Percentiles rank a stretch among this genome's conserved stretches.
These are phyloP conservation scores for Penicillium decumbens DNA, from an alignment of 2,329 filamentous ascomycete genomes.

Conservation along the genomic window DNA sequence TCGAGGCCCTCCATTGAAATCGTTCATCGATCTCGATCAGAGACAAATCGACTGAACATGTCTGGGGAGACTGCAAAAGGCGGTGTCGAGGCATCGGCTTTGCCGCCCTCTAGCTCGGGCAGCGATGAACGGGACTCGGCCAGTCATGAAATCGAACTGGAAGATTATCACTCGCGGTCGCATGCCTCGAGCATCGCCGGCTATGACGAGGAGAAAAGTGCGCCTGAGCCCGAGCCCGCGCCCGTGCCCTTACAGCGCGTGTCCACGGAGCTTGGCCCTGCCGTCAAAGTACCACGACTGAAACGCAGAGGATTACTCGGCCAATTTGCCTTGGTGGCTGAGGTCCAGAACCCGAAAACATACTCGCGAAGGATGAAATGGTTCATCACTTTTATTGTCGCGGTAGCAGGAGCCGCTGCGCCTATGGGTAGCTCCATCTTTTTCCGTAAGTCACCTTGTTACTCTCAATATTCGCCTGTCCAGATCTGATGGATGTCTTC, in stretches of 20 bases:
- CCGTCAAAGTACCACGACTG: slow-evolving; percentile 48
- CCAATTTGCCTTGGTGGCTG: slow-evolving; percentile 66
- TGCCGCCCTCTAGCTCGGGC: background rate
- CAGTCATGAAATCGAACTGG: slow-evolving; percentile 3
- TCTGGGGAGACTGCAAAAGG: background rate
- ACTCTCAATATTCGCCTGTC: background rate
- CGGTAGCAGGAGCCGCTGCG: slow-evolving; percentile 69
- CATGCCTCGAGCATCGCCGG: slow-evolving; percentile 13
- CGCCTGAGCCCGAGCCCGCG: slow-evolving; percentile 6
- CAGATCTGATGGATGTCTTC: background rate
- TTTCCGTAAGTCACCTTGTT: slow-evolving; percentile 57
- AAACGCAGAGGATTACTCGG: slow-evolving; percentile 69
- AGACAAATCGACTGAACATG: slow-evolving; percentile 3
- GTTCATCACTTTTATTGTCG: slow-evolving; percentile 73
- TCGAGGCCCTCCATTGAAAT: background rate
- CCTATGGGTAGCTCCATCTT: slow-evolving; percentile 83
- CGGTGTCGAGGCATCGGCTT: background rate
- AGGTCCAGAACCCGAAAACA: slow-evolving; percentile 70
- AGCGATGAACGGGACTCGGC: slow-evolving; percentile 2
- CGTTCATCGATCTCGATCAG: background rate
- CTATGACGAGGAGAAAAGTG: slow-evolving; percentile 20
- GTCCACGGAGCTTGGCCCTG: slow-evolving; percentile 27
- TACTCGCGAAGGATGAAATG: slow-evolving; percentile 75
- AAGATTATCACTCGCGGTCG: slow-evolving; percentile 18
- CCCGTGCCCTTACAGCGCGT: slow-evolving; percentile 13